These are phyloP conservation scores for Hygrophila difformis DNA, from an alignment of 257 asterid species.

Conservation along the genomic window DNA sequence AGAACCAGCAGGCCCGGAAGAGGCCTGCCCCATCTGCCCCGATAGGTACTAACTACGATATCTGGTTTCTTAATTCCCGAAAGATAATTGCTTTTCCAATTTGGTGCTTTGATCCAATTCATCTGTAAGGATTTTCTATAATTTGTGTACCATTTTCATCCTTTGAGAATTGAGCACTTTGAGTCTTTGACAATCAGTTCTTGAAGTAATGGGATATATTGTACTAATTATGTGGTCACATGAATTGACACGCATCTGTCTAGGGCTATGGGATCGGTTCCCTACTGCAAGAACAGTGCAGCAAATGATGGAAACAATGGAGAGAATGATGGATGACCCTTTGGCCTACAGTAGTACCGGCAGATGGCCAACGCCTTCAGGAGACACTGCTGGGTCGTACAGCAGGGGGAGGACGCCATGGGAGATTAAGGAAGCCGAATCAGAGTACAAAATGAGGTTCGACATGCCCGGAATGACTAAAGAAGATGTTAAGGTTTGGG, in stretches of 20 bases:
- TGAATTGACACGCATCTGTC: not conserved
- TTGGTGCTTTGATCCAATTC: not conserved
- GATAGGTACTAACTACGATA: slow-evolving; percentile 25
- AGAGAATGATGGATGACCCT: slow-evolving; percentile 58
- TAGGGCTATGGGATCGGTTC: slow-evolving; percentile 68
- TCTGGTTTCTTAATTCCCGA: no score
- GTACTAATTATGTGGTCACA: no score
- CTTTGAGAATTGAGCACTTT: not conserved
- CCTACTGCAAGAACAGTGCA: slow-evolving; percentile 72
- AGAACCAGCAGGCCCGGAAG: slow-evolving; percentile 30
- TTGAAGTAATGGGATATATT: no score
- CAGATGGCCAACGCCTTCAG: slow-evolving; percentile 17
- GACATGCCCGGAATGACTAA: slow-evolving; percentile 81
- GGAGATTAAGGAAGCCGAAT: slow-evolving; percentile 63
- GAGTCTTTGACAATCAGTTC: not conserved
- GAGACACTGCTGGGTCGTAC: slow-evolving; percentile 26
- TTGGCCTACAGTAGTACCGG: slow-evolving; percentile 23
- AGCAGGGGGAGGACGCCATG: slow-evolving; percentile 62
- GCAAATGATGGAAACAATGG: slow-evolving; percentile 84
- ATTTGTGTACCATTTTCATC: not conserved
- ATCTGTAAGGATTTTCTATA: not conserved
- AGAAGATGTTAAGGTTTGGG: slow-evolving; percentile 60
- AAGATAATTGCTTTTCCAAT: not conserved
- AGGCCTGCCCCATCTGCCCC: slow-evolving; percentile 41
- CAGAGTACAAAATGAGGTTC: slow-evolving; percentile 57